Evolutionary conservation across 495 filamentous ascomycete genomes (phyloP).

Genomic region (Astrothelium macrocarpum): DNA sequence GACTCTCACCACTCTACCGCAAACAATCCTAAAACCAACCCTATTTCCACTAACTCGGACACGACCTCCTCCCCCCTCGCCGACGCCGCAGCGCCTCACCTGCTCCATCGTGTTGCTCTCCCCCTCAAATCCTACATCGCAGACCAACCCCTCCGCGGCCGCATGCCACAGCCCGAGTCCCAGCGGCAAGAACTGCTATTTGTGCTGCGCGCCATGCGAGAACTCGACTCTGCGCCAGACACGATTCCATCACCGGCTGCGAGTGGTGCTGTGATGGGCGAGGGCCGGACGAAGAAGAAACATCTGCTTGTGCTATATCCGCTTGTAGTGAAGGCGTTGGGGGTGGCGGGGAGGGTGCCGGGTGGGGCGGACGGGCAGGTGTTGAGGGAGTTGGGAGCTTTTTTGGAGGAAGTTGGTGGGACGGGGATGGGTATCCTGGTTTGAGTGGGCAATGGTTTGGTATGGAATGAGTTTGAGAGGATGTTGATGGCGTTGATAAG

Average conservation of each 20-base stretch:
- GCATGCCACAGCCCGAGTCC: slow-evolving; percentile 81
- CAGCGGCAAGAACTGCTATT: slow-evolving; percentile 71
- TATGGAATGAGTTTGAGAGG: background rate
- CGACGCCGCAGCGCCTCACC: slow-evolving; percentile 65
- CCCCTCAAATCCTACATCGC: slow-evolving; percentile 74
- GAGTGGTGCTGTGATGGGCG: slow-evolving; percentile 43
- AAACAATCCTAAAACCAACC: background rate
- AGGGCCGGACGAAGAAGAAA: slow-evolving; percentile 37
- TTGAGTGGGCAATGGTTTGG: too few species aligned
- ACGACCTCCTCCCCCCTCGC: slow-evolving; percentile 52
- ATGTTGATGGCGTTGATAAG: background rate
- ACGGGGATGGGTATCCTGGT: background rate
- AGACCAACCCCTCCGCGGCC: slow-evolving; percentile 82
- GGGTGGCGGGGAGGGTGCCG: slow-evolving; percentile 44
- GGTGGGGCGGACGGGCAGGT: background rate
- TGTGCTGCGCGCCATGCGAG: slow-evolving; percentile 53
- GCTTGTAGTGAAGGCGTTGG: slow-evolving; percentile 59
- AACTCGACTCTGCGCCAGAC: slow-evolving; percentile 58
- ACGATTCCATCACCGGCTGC: slow-evolving; percentile 52
- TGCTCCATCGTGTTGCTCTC: slow-evolving; percentile 73
- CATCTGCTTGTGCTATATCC: slow-evolving; percentile 79
- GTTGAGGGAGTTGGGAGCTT: background rate
- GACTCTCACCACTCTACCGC: slow-evolving; percentile 34
- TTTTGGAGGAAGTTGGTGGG: background rate
- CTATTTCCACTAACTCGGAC: background rate